These are phyloP conservation scores for Nemania abortiva DNA, from an alignment of 2,329 filamentous ascomycete species.

Conservation along the genomic window DNA sequence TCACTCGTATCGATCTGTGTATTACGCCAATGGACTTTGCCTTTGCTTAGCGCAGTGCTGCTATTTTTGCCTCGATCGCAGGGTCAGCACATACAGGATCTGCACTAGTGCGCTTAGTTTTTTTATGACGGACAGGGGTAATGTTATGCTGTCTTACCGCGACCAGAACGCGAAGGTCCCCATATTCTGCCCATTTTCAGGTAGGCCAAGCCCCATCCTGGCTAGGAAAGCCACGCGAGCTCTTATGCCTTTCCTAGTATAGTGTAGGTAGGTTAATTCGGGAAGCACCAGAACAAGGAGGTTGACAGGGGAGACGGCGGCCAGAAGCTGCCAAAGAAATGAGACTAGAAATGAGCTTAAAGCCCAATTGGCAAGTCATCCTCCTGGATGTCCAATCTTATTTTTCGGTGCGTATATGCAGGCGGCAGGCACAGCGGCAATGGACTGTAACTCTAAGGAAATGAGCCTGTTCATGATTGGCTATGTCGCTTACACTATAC, in stretches of 20 bases:
- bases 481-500: constrained; percentile 2
- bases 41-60: constrained; percentile 10
- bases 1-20: constrained; percentile 33
- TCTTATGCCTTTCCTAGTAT: constrained; percentile 1
- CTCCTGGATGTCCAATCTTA: constrained; percentile 29
- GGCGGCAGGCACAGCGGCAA: constrained; percentile 31
- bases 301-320: neutral
- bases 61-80: constrained; percentile 30
- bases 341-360: constrained; percentile 12
- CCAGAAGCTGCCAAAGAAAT: constrained; percentile 21
- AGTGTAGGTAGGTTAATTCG: neutral
- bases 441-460: constrained; percentile 11
- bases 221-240: constrained; percentile 24
- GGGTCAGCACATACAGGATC: constrained; percentile 26
- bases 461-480: constrained; percentile 27
- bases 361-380: constrained; percentile 19
- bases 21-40: neutral
- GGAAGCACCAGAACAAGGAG: constrained; percentile 3
- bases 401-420: constrained; percentile 18
- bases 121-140: constrained; percentile 11
- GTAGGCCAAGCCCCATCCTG: constrained; percentile 20
- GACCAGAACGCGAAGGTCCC: neutral
- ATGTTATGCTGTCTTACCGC: constrained; percentile 1
- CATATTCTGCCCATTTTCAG: neutral
- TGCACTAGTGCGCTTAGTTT: constrained; percentile 7